Evolutionary conservation across 352 stramenopile species (phyloP).

Genomic region (Pythium sp.): DNA sequence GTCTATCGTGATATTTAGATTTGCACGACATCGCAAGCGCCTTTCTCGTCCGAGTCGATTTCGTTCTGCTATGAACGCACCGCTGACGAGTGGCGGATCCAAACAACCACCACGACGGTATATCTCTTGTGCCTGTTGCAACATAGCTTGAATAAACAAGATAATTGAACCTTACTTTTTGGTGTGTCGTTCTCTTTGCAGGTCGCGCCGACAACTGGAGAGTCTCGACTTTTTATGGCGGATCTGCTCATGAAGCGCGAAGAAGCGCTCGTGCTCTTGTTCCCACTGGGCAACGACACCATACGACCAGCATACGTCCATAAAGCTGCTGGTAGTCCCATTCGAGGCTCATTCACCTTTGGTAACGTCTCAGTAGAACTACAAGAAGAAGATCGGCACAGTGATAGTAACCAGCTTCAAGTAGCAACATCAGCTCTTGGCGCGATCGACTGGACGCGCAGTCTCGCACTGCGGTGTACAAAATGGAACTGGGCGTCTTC

Average conservation of each 20-base stretch:
- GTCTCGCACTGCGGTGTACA: constrained; percentile 35
- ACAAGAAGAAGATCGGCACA: neutral
- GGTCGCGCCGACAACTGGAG: constrained; percentile 13
- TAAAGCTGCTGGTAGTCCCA: constrained; percentile 33
- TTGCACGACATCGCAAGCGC: constrained; percentile 27
- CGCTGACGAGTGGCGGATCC: constrained; percentile 21
- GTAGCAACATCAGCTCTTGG: constrained; percentile 17
- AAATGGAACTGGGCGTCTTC: constrained; percentile 41
- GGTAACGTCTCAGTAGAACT: constrained; percentile 18
- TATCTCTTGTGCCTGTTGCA: too few relatives aligned
- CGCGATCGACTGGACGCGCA: constrained; percentile 44
- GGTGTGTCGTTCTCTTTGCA: neutral
- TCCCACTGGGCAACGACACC: constrained; percentile 36
- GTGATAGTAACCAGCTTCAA: neutral
- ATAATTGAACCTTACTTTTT: neutral
- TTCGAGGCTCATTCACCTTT: constrained; percentile 26
- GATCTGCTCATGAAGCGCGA: constrained; percentile 26
- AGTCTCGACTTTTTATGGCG: constrained; percentile 14
- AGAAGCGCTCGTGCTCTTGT: constrained; percentile 37
- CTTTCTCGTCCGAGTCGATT: constrained; percentile 15
- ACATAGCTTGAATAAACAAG: neutral
- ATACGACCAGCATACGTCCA: constrained; percentile 44
- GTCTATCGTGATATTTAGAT: neutral
- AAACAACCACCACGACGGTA: constrained; percentile 24
- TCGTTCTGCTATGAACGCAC: constrained; percentile 31